These are phyloP conservation scores for Hibiscus trionum DNA, from an alignment of 345 rosid genomes.

Conservation along the genomic window DNA sequence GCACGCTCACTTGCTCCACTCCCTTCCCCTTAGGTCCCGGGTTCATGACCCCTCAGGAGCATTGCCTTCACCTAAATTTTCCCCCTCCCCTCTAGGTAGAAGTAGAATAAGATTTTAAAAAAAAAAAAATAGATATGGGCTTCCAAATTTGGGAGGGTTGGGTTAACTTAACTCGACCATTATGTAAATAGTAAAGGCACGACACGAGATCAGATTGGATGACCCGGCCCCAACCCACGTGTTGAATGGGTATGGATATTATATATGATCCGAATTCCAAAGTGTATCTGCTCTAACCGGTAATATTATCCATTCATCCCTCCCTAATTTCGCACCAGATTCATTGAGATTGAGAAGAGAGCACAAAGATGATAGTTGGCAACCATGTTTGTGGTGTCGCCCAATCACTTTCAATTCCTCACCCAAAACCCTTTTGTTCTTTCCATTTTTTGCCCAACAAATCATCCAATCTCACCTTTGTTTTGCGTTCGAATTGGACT, in stretches of 20 bases:
- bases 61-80: too few relatives aligned
- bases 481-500: slow-evolving; percentile 25
- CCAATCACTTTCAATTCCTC: slow-evolving; percentile 3
- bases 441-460: slow-evolving; percentile 5
- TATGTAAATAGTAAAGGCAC: neutral
- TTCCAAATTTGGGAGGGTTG: too few relatives aligned
- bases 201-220: neutral
- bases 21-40: too few relatives aligned
- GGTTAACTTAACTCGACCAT: too few relatives aligned
- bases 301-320: neutral
- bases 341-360: neutral
- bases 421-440: slow-evolving; percentile 5
- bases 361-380: neutral
- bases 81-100: too few relatives aligned
- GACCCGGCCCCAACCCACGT: too few relatives aligned
- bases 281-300: neutral
- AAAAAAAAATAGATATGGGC: too few relatives aligned
- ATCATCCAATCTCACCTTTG: slow-evolving; percentile 21
- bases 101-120: too few relatives aligned
- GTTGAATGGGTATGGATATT: neutral
- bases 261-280: neutral
- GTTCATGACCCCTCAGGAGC: too few relatives aligned
- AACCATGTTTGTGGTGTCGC: neutral
- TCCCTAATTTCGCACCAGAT: neutral
- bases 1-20: too few relatives aligned